A percentile compares a stretch with the other conserved stretches of the same genome.
Evolutionary conservation across 495 filamentous ascomycete genomes (phyloP).

Genomic region (Talaromyces trachyspermus): DNA sequence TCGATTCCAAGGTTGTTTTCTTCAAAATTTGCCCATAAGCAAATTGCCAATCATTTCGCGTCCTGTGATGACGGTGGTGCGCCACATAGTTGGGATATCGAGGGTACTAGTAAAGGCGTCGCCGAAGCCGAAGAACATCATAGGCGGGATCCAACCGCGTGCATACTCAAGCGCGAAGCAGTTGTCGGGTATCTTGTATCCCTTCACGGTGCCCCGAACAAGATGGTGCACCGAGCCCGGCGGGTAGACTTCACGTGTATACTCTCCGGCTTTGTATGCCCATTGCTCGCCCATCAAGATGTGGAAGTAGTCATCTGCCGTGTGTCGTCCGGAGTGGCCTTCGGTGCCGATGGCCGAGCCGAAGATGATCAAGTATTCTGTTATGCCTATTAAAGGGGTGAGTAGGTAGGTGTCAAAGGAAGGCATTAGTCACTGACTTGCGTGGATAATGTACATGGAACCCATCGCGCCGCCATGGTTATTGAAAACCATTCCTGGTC

Average conservation of each 20-base stretch:
- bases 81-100: slow-evolving; percentile 72
- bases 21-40: slow-evolving; percentile 63
- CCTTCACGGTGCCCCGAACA: slow-evolving; percentile 64
- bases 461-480: slow-evolving; percentile 83
- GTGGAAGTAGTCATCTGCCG: slow-evolving; percentile 88
- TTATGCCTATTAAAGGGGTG: slow-evolving; percentile 37
- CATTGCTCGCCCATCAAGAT: slow-evolving; percentile 69
- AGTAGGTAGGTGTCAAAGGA: not conserved
- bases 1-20: too few species aligned
- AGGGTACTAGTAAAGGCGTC: slow-evolving; percentile 69
- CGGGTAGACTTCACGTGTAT: slow-evolving; percentile 66
- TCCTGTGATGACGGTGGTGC: slow-evolving; percentile 61
- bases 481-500: slow-evolving; percentile 46
- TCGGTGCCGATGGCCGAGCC: slow-evolving; percentile 75
- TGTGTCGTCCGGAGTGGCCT: slow-evolving; percentile 78
- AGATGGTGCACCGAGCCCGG: slow-evolving; percentile 72
- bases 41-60: slow-evolving; percentile 67
- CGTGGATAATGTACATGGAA: slow-evolving; percentile 81
- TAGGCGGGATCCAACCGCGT: slow-evolving; percentile 81
- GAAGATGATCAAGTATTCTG: slow-evolving; percentile 77
- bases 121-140: slow-evolving; percentile 80
- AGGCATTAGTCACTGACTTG: slow-evolving; percentile 45
- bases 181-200: slow-evolving; percentile 71
- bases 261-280: slow-evolving; percentile 62
- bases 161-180: slow-evolving; percentile 88